A percentile compares a stretch with the other conserved stretches of the same genome.
Evolutionary conservation across 495 filamentous ascomycete genomes (phyloP).

Genomic region (Penicillium paxilli): DNA sequence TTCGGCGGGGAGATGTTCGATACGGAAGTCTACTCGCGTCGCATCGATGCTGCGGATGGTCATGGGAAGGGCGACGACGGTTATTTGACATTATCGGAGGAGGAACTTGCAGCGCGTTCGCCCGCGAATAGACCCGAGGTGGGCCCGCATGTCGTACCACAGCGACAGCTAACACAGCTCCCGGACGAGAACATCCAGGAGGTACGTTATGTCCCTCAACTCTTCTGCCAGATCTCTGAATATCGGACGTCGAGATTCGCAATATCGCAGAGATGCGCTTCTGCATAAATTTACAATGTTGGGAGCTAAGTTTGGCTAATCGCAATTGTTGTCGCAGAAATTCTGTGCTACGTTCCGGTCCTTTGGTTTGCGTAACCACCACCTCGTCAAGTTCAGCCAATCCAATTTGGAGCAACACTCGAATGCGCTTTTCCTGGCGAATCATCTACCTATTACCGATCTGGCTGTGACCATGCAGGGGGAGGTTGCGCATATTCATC

Average conservation of each 20-base stretch:
- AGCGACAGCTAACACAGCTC: constrained; percentile 34
- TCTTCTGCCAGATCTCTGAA: too few relatives aligned
- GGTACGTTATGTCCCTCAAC: constrained; percentile 20
- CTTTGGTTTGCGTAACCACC: constrained; percentile 29
- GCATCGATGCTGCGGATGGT: constrained; percentile 28
- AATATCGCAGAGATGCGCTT: too few relatives aligned
- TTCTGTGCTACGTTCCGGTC: constrained; percentile 20
- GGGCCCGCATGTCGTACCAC: constrained; percentile 35
- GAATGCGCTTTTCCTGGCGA: constrained; percentile 29
- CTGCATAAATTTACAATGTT: too few relatives aligned
- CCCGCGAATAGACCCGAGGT: constrained; percentile 22
- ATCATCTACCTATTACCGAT: constrained; percentile 18
- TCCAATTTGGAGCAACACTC: constrained; percentile 32
- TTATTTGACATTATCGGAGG: constrained; percentile 15
- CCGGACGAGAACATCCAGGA: constrained; percentile 25
- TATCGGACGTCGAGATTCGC: too few relatives aligned
- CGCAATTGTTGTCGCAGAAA: constrained; percentile 21
- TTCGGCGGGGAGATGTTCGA: constrained; percentile 33
- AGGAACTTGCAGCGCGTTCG: constrained; percentile 12
- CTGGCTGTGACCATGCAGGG: constrained; percentile 36
- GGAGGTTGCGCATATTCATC: constrained; percentile 81
- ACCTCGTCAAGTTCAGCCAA: constrained; percentile 28
- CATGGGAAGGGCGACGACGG: constrained; percentile 25
- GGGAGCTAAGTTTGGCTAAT: neutral
- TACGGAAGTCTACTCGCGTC: constrained; percentile 28